phyloP scores from a whole-genome alignment of 257 asterid genomes.

The Nicotiana attenuata region DNA sequence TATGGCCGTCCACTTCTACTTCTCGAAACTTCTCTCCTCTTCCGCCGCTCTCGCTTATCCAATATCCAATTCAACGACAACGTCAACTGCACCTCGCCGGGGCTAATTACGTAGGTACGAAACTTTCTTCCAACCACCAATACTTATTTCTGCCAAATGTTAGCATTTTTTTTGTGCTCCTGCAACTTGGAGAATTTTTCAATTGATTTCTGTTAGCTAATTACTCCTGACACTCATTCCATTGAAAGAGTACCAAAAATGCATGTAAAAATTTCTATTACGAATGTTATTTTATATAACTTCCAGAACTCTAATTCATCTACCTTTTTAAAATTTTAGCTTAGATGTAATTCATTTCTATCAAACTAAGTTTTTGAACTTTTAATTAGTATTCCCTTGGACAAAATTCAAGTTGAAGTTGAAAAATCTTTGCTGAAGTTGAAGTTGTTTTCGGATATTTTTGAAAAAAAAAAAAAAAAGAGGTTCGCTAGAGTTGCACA shows the following conservation, averaged over 20 bases:
- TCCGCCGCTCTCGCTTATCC: constrained; percentile 9
- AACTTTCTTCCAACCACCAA: not conserved
- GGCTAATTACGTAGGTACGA: not conserved
- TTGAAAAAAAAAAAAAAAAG: no score
- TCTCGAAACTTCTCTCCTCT: constrained; percentile 29
- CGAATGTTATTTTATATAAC: not conserved
- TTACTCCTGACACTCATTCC: not conserved
- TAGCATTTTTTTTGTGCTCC: not conserved
- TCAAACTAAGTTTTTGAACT: not conserved
- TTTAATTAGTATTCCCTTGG: not conserved
- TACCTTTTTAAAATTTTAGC: not conserved
- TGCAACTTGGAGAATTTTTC: not conserved
- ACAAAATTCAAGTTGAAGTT: not conserved
- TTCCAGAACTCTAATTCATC: not conserved
- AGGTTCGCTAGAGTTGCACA: not conserved
- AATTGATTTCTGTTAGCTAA: not conserved
- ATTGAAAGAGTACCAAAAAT: not conserved
- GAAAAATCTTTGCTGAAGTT: not conserved
- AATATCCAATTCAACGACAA: not conserved
- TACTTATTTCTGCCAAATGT: not conserved
- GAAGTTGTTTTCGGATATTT: no score
- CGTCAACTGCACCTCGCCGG: not conserved
- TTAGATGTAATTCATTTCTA: not conserved
- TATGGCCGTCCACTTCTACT: constrained; percentile 22
- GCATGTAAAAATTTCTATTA: not conserved